A percentile compares a stretch with the other conserved stretches of the same genome.
Conservation (phyloP, 495 filamentous ascomycete species). For the Xylaria bambusicola region DNA sequence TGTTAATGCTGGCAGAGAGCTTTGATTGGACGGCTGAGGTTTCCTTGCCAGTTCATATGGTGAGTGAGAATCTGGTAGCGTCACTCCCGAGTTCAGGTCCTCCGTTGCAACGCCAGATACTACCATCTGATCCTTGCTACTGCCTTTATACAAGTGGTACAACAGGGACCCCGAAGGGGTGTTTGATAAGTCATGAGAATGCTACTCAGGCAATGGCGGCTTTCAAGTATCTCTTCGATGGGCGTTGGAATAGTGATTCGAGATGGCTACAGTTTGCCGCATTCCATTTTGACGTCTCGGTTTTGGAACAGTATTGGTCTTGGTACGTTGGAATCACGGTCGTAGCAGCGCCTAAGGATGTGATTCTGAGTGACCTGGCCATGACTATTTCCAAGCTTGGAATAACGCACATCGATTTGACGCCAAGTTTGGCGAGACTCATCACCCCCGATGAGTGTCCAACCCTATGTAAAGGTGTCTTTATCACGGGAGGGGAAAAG, state of each 20-base stretch:
- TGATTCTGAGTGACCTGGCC: constrained; percentile 76
- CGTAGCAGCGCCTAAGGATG: constrained; percentile 72
- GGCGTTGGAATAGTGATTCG: constrained; percentile 67
- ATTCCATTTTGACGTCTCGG: constrained; percentile 86
- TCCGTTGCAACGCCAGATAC: constrained; percentile 26
- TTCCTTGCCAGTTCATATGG: constrained; percentile 31
- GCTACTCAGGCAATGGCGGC: constrained; percentile 74
- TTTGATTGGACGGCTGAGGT: constrained; percentile 33
- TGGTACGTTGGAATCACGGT: constrained; percentile 84
- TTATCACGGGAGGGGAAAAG: constrained; percentile 75
- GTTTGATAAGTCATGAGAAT: constrained; percentile 73
- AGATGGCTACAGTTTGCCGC: constrained; percentile 86
- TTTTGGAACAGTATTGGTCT: constrained; percentile 86
- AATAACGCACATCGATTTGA: constrained; percentile 87
- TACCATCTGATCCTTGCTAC: constrained; percentile 60
- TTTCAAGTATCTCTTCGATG: constrained; percentile 67
- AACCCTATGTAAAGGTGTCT: constrained; percentile 66
- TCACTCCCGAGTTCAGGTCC: constrained; percentile 27
- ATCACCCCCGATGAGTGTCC: constrained; percentile 69
- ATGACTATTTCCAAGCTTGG: constrained; percentile 65
- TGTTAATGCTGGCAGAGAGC: constrained; percentile 48
- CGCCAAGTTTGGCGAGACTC: constrained; percentile 64
- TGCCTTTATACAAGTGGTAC: constrained; percentile 83
- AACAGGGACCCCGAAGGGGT: constrained; percentile 79
- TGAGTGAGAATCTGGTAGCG: constrained; percentile 40